phyloP scores from a whole-genome alignment of 192 early-diverging fungal species.

The Hyaloraphidium curvatum region DNA sequence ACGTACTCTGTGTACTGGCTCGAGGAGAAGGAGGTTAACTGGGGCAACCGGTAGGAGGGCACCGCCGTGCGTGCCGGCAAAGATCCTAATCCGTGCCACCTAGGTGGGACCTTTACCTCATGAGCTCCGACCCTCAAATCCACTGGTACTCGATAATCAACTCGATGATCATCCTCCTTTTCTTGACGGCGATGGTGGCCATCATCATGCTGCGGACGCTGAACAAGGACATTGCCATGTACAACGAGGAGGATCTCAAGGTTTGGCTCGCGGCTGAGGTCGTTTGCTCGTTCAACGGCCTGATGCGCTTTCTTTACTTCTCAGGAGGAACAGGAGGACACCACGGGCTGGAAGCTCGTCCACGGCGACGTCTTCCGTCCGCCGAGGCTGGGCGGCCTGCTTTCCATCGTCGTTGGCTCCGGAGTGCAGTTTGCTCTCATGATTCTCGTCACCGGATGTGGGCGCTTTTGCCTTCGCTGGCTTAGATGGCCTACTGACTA shows the following conservation, averaged over 20 bases:
- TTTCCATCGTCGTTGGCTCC: conserved; percentile 51
- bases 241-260: conserved; percentile 23
- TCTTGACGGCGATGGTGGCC: conserved; percentile 40
- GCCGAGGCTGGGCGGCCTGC: conserved; percentile 35
- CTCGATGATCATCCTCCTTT: conserved; percentile 38
- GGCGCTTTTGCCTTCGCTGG: conserved; percentile 8
- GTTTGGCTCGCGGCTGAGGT: conserved; percentile 23
- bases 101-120: conserved; percentile 49
- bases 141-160: conserved; percentile 57
- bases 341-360: conserved; percentile 53
- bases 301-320: no score
- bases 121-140: conserved; percentile 23
- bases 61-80: no score
- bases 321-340: conserved; percentile 45
- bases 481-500: neutral
- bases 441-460: conserved; percentile 22
- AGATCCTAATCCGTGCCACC: no score
- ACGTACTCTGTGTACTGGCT: conserved; percentile 56
- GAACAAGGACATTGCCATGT: conserved; percentile 32
- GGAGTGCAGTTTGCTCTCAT: conserved; percentile 49
- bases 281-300: no score
- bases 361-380: conserved; percentile 60
- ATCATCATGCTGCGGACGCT: conserved; percentile 47
- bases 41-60: no score
- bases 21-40: conserved; percentile 25